Evolutionary conservation across 1,284 basidiomycete genomes (phyloP).

Genomic region (Ceratobasidium sp.): DNA sequence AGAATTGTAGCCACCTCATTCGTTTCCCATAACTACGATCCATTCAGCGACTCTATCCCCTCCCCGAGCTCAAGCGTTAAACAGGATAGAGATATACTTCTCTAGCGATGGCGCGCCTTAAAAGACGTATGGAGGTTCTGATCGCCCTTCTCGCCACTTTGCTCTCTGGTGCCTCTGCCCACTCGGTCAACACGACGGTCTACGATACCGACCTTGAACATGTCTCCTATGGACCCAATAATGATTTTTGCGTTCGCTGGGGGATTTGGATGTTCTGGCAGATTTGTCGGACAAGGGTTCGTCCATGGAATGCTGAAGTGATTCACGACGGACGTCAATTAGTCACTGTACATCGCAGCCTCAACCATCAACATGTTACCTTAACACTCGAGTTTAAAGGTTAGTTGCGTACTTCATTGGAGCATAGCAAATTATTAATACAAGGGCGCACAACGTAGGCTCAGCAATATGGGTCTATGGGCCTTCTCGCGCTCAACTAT

Average conservation of each 20-base stretch:
- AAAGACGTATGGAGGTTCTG: neutral
- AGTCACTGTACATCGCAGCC: conserved; percentile 1
- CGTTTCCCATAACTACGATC: neutral
- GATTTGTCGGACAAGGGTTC: neutral
- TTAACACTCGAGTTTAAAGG: conserved; percentile 23
- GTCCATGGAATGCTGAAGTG: conserved; percentile 3
- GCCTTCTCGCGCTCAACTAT: conserved; percentile 4
- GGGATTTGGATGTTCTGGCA: conserved; percentile 12
- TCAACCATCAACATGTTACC: conserved; percentile 6
- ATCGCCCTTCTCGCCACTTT: neutral
- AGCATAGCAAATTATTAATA: neutral
- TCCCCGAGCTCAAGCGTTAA: too few relatives aligned
- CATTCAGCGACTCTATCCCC: too few relatives aligned
- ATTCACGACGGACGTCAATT: neutral
- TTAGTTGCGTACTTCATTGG: neutral
- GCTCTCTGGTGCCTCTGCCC: neutral
- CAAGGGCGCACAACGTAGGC: neutral
- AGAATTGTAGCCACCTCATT: neutral
- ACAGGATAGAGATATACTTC: too few relatives aligned
- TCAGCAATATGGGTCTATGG: conserved; percentile 24
- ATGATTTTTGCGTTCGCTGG: neutral
- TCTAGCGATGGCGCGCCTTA: neutral
- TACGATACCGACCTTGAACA: conserved; percentile 13
- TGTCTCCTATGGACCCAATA: conserved; percentile 10
- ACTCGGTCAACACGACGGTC: conserved; percentile 18